phyloP scores from a whole-genome alignment of 2,329 filamentous ascomycete genomes.

The Cytospora mali region DNA sequence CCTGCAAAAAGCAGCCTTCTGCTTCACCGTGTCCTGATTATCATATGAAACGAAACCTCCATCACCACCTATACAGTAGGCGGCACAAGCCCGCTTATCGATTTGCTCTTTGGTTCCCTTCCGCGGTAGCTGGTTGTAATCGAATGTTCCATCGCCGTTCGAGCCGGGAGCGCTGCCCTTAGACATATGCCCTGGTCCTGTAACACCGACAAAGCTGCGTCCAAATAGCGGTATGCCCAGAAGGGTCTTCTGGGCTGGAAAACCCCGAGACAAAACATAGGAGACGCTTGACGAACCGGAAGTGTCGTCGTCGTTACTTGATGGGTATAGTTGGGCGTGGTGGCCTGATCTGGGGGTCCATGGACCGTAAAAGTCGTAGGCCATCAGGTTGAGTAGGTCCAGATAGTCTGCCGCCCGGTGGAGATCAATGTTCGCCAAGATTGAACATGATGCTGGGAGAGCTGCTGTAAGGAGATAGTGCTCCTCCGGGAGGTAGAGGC shows the following conservation, averaged over 20 bases:
- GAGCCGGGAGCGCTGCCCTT: slow-evolving; percentile 47
- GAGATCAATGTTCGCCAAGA: slow-evolving; percentile 71
- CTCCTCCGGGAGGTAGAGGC: slow-evolving; percentile 68
- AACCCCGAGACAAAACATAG: slow-evolving; percentile 66
- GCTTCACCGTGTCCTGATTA: slow-evolving; percentile 72
- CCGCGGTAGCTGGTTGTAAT: slow-evolving; percentile 71
- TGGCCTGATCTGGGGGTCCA: slow-evolving; percentile 72
- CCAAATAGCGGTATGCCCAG: slow-evolving; percentile 77
- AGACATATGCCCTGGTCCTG: slow-evolving; percentile 65
- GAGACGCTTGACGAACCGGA: slow-evolving; percentile 69
- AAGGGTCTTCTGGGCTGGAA: slow-evolving; percentile 71
- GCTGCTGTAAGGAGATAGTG: slow-evolving; percentile 72
- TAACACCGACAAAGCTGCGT: slow-evolving; percentile 70
- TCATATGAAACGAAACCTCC: slow-evolving; percentile 82
- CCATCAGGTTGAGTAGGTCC: slow-evolving; percentile 77
- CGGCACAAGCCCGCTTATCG: slow-evolving; percentile 68
- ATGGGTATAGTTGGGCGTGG: slow-evolving; percentile 73
- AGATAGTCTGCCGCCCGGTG: slow-evolving; percentile 63
- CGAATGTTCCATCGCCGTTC: slow-evolving; percentile 67
- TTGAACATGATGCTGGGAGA: slow-evolving; percentile 67
- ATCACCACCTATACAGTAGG: slow-evolving; percentile 72
- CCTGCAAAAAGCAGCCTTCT: slow-evolving; percentile 74
- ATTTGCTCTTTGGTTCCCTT: slow-evolving; percentile 65
- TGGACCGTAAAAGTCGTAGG: slow-evolving; percentile 76
- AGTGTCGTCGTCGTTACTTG: slow-evolving; percentile 55